Base-by-base conservation (phyloP, 2,329 filamentous ascomycete genomes). In the Thielaviopsis ethacetica region DNA sequence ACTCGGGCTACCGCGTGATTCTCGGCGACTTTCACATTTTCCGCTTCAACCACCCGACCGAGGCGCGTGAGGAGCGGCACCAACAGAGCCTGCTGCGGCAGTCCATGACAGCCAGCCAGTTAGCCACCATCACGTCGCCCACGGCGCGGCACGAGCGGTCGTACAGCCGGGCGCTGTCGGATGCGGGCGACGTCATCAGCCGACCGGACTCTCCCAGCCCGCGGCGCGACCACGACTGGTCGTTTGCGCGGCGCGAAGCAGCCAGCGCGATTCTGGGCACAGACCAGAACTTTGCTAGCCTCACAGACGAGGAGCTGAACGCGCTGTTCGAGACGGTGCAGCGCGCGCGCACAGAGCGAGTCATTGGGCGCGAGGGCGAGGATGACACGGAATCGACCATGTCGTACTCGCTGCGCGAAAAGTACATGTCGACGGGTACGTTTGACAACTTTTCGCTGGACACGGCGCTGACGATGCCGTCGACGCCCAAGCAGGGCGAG, bases 1-100 rank as follows among this genome's bases (percentile, higher is more conserved):
- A 91, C 67, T 96, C 91, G 66, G 93, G 93, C 5, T 95, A 91
- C 69, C 86, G 93, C 62, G 87, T 98, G 58, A 98, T 98, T 63
- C 76, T 98, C 10, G 93, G 93, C 49, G 93, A 98, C 70, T 98
- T 98, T 66, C 93, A 98, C 70, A 98, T 98, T 62, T 97, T 98
- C 73, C 80, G 93, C 59, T 98, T 98, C 75, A 98, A 97, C 66
- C 91, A 98, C 68, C 93, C 93, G 0, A 86, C 95, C 76, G 93
- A 98, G 72, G 93, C 93, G 30, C 84, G 88, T 61, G 91, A 91
- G 2, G 93, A 98, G 72, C 78, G 93, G 58, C 91, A 89, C 13
- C 89, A 95, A 67, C 83, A 88, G 65, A 62, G 61, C 27, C 54
- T 62, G 53, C 88, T 69, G 10, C 68, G 87, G 63, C 83, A 89